Evolutionary conservation across 1,284 basidiomycete genomes (phyloP), one percentile per base, ranked within the genome.

Genomic region (Trametes hirsuta): DNA sequence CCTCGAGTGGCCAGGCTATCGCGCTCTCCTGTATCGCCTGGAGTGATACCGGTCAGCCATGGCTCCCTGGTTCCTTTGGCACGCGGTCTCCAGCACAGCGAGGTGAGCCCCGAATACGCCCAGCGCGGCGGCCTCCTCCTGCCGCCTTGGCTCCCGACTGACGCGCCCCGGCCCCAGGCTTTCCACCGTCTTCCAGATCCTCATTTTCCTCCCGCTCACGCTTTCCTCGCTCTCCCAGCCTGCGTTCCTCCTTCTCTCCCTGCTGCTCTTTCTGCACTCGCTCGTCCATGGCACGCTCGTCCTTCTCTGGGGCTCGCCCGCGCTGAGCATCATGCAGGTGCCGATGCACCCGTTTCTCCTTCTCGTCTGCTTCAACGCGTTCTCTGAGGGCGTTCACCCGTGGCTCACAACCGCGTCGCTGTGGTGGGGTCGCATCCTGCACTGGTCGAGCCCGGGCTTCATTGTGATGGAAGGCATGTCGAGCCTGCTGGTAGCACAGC

Each of bases 391-490:
- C 24, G 81, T 83, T n/a, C 77, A 83, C 62, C 84, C 87, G n/a
- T 79, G 77, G 73, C 68, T 92, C 15, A 66, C 82, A 11, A 79
- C 76, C 15, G 80, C 85, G 12, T 83, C 87, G 5, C 76, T 79
- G 35, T 85, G 82, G 78, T 95, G 93, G 93, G 90, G 90, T 1
- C 81, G 77, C 42, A 77, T 87, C 34, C 77, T 95, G 53, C 84
- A 84, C 6, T 82, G 87, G 70, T 88, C 84, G 3, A 89, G 90
- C 10, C 93, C 93, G 1, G 74, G 89, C 45, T 94, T 94, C 72
- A 87, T 93, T 58, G 81, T 87, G 51, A 81, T 94, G 78, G 93
- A 95, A 72, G 91, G 92, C 47, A 77, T 95, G 54, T 93, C 90
- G 36, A 93, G 90, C 67, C 74, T 95, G 55, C 79, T 95, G 22